Conservation (phyloP, 768 basidiomycete genomes). For the Collybia mongolica region DNA sequence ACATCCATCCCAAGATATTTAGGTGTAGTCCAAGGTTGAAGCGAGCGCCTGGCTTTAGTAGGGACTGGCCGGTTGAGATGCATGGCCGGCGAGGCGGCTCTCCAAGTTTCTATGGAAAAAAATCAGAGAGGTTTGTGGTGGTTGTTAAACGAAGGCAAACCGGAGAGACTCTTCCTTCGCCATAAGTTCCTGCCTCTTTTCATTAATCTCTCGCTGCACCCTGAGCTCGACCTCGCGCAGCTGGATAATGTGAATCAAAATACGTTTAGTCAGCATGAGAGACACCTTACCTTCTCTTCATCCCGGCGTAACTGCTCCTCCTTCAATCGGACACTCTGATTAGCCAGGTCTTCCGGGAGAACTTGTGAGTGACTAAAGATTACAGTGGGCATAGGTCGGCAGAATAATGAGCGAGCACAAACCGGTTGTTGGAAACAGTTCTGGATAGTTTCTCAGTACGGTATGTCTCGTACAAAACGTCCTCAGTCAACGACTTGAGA, state of each 20-base stretch:
- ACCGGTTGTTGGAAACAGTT: conserved; percentile 60
- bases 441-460: conserved; percentile 87
- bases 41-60: conserved; percentile 6
- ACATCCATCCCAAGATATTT: conserved; percentile 15
- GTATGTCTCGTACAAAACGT: conserved; percentile 84
- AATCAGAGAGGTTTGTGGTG: background rate
- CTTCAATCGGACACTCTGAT: conserved; percentile 83
- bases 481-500: conserved; percentile 80
- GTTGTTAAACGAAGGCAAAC: conserved; percentile 28
- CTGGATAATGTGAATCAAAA: conserved; percentile 25
- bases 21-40: background rate
- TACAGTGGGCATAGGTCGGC: conserved; percentile 2
- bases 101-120: conserved; percentile 46
- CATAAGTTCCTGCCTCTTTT: conserved; percentile 81
- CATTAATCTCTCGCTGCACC: conserved; percentile 84
- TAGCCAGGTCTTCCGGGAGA: conserved; percentile 83
- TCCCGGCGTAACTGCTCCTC: conserved; percentile 88
- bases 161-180: conserved; percentile 84
- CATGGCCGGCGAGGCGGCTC: conserved; percentile 56
- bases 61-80: conserved; percentile 19
- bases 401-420: conserved; percentile 5
- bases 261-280: background rate
- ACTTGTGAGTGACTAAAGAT: conserved; percentile 60
- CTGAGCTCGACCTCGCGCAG: conserved; percentile 85
- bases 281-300: conserved; percentile 66